These are phyloP conservation scores for Periconia sp. DNA, from an alignment of 2,329 filamentous ascomycete genomes.

Conservation along the genomic window DNA sequence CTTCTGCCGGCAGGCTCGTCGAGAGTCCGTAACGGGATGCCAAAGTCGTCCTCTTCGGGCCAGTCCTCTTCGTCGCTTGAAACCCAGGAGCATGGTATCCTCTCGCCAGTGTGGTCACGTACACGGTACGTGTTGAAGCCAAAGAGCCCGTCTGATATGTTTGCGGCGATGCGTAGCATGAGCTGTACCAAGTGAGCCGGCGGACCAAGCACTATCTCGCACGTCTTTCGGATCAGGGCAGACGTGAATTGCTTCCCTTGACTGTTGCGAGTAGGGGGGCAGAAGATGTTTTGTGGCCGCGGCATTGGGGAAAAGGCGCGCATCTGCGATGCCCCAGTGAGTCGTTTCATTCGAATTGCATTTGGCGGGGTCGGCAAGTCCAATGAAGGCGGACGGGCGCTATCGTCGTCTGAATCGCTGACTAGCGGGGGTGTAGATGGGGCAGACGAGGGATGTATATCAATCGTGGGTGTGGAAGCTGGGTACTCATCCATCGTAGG, in stretches of 20 bases:
- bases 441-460: slow-evolving; percentile 34
- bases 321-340: slow-evolving; percentile 62
- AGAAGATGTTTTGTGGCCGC: slow-evolving; percentile 69
- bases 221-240: slow-evolving; percentile 77
- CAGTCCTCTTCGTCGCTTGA: slow-evolving; percentile 61
- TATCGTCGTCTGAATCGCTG: slow-evolving; percentile 52
- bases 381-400: slow-evolving; percentile 45
- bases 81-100: slow-evolving; percentile 62
- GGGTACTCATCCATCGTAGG: slow-evolving; percentile 21
- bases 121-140: slow-evolving; percentile 43
- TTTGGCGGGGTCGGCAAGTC: slow-evolving; percentile 50
- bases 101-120: slow-evolving; percentile 29
- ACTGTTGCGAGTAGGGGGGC: slow-evolving; percentile 53
- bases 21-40: slow-evolving; percentile 52
- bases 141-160: slow-evolving; percentile 63
- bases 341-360: slow-evolving; percentile 43
- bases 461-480: slow-evolving; percentile 18
- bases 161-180: slow-evolving; percentile 81
- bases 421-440: slow-evolving; percentile 55
- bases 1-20: slow-evolving; percentile 27
- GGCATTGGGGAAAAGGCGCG: slow-evolving; percentile 72
- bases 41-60: slow-evolving; percentile 64
- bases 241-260: slow-evolving; percentile 48
- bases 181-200: slow-evolving; percentile 78
- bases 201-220: slow-evolving; percentile 78